Conservation (phyloP, 768 basidiomycete genomes). For the Termitomyces sp. region DNA sequence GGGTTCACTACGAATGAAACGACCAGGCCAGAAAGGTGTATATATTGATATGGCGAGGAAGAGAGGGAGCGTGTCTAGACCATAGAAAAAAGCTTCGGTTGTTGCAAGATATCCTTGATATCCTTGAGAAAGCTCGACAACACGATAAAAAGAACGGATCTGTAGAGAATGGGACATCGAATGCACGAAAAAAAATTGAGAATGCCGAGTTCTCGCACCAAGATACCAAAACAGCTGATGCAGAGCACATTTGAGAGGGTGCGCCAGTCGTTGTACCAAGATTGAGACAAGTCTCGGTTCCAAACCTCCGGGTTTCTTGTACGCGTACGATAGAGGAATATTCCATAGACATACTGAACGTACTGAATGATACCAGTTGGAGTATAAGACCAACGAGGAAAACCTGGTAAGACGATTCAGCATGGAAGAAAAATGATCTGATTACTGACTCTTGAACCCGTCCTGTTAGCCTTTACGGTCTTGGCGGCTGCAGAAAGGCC, state of each 20-base stretch:
- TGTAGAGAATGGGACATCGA: slow-evolving; percentile 15
- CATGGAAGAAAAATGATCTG: not conserved
- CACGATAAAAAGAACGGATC: slow-evolving; percentile 61
- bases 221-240: slow-evolving; percentile 56
- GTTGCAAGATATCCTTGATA: slow-evolving; percentile 50
- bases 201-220: slow-evolving; percentile 32
- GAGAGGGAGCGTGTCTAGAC: slow-evolving; percentile 58
- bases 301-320: slow-evolving; percentile 34
- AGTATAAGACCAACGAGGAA: slow-evolving; percentile 26
- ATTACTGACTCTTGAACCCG: slow-evolving; percentile 29
- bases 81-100: slow-evolving; percentile 60
- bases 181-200: not conserved
- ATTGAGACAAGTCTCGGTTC: slow-evolving; percentile 26
- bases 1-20: slow-evolving; percentile 31
- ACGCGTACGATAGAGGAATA: slow-evolving; percentile 45
- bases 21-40: slow-evolving; percentile 60
- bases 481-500: slow-evolving; percentile 37
- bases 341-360: slow-evolving; percentile 41
- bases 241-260: slow-evolving; percentile 42
- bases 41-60: slow-evolving; percentile 55
- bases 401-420: not conserved
- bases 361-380: slow-evolving; percentile 47
- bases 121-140: slow-evolving; percentile 59
- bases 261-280: slow-evolving; percentile 56
- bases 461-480: slow-evolving; percentile 18